Percentiles rank a stretch among this genome's conserved stretches.
phyloP scores from a whole-genome alignment of 2,329 filamentous ascomycete genomes.

The Penicillium griseofulvum region DNA sequence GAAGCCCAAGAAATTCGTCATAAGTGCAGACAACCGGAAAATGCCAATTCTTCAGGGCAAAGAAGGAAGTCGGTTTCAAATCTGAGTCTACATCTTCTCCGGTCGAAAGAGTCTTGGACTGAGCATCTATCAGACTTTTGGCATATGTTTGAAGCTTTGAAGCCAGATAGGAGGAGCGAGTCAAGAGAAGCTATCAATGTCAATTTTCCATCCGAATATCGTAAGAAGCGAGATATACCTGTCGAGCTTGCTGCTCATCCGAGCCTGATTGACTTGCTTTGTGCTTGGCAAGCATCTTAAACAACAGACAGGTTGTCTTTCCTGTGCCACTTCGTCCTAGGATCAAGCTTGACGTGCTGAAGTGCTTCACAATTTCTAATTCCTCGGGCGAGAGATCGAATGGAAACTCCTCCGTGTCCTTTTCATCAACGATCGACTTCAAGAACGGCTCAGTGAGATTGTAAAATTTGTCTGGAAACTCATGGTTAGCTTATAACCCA shows the following conservation, averaged over 20 bases:
- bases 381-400: constrained; percentile 34
- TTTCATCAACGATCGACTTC: constrained; percentile 15
- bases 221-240: constrained; percentile 11
- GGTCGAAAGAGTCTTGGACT: neutral
- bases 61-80: constrained; percentile 13
- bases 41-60: constrained; percentile 18
- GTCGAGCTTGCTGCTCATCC: constrained; percentile 12
- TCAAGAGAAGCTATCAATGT: constrained; percentile 27
- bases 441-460: constrained; percentile 29
- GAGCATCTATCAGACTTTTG: constrained; percentile 25
- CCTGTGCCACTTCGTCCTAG: constrained; percentile 34
- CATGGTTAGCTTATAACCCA: neutral
- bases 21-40: constrained; percentile 34
- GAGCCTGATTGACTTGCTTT: constrained; percentile 10
- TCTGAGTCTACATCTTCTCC: neutral
- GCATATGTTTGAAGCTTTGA: constrained; percentile 27
- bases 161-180: constrained; percentile 28
- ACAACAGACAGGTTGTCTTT: constrained; percentile 33
- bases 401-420: constrained; percentile 27
- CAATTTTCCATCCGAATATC: neutral
- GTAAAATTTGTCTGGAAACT: constrained; percentile 28
- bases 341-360: constrained; percentile 26
- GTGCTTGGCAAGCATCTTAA: constrained; percentile 29
- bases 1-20: constrained; percentile 24
- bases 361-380: constrained; percentile 25